Conservation (phyloP, 2,329 filamentous ascomycete genomes). For the Fusarium drepaniforme region DNA sequence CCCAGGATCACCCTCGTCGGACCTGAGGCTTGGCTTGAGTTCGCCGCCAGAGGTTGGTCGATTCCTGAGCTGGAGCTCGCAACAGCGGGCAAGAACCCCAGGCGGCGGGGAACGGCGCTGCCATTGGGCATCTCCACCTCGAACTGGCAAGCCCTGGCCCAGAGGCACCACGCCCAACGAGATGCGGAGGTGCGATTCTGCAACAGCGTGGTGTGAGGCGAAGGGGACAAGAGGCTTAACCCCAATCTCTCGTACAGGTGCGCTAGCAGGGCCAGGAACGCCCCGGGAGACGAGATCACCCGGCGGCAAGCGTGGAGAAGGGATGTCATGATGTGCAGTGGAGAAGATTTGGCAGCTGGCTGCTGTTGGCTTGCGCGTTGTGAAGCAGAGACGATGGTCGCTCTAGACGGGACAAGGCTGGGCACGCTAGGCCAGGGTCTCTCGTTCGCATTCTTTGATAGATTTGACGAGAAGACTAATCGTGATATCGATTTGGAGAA, state of each 20-base stretch:
- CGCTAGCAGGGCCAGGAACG: conserved; percentile 35
- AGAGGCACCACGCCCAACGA: conserved; percentile 9
- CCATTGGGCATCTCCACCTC: conserved; percentile 12
- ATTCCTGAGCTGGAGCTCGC: conserved; percentile 12
- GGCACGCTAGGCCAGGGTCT: conserved; percentile 1
- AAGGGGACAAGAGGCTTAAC: conserved; percentile 12
- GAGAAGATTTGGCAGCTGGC: conserved; percentile 16
- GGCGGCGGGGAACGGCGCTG: conserved; percentile 9
- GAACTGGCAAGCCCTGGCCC: conserved; percentile 3
- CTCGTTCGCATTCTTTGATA: conserved; percentile 1
- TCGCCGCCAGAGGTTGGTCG: conserved; percentile 15
- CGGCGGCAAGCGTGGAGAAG: conserved; percentile 42
- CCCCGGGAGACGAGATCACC: conserved; percentile 31
- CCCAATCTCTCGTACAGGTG: conserved; percentile 32
- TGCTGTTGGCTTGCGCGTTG: conserved; percentile 4
- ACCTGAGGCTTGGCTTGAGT: conserved; percentile 27
- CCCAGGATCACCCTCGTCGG: conserved; percentile 27
- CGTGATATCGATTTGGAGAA: conserved; percentile 3
- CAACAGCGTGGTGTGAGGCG: conserved; percentile 31
- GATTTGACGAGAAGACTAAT: conserved; percentile 2
- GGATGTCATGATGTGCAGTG: conserved; percentile 31
- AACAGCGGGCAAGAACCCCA: conserved; percentile 5
- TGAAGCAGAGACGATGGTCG: not conserved
- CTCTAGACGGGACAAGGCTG: conserved; percentile 1
- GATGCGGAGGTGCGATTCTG: conserved; percentile 18